A percentile compares a stretch with the other conserved stretches of the same genome.
These are phyloP conservation scores for Cladosporium oxysporum DNA, from an alignment of 2,329 filamentous ascomycete genomes.

Conservation along the genomic window DNA sequence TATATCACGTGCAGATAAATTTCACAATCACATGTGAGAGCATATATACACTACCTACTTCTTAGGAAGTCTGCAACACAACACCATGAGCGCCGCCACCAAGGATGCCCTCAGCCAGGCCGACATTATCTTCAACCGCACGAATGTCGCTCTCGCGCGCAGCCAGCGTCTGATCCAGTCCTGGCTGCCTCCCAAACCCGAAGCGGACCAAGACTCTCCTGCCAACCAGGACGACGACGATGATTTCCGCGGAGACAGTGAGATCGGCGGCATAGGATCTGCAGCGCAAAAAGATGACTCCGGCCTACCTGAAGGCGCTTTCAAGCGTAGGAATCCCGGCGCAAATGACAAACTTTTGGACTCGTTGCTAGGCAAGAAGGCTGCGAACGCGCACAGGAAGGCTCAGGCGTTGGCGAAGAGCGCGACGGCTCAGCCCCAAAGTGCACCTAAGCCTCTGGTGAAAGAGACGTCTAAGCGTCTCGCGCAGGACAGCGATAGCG, in stretches of 20 bases:
- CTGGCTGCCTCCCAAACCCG: constrained; percentile 51
- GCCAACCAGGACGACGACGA: constrained; percentile 45
- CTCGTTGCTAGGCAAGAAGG: constrained; percentile 46
- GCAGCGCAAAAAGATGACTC: constrained; percentile 22
- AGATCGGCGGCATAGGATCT: constrained; percentile 25
- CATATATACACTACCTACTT: neutral
- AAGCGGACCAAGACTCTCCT: constrained; percentile 42
- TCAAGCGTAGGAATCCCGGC: constrained; percentile 39
- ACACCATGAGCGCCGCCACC: constrained; percentile 9
- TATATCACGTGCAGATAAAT: neutral
- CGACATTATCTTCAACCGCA: constrained; percentile 57
- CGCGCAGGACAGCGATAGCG: constrained; percentile 36
- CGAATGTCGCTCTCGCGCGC: constrained; percentile 56
- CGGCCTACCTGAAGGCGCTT: constrained; percentile 36
- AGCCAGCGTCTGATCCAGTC: constrained; percentile 57
- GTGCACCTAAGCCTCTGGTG: constrained; percentile 14
- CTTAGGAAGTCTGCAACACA: neutral
- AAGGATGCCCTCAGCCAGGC: constrained; percentile 32
- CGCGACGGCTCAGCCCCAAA: constrained; percentile 8
- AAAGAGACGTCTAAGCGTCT: constrained; percentile 21
- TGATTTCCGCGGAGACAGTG: constrained; percentile 45
- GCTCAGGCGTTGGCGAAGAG: constrained; percentile 22
- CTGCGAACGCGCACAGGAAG: constrained; percentile 35
- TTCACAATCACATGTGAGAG: neutral
- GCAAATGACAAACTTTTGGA: constrained; percentile 48